These are phyloP conservation scores for Saccharomyces hybrid DNA, from an alignment of 1,139 yeast species.

Conservation along the genomic window DNA sequence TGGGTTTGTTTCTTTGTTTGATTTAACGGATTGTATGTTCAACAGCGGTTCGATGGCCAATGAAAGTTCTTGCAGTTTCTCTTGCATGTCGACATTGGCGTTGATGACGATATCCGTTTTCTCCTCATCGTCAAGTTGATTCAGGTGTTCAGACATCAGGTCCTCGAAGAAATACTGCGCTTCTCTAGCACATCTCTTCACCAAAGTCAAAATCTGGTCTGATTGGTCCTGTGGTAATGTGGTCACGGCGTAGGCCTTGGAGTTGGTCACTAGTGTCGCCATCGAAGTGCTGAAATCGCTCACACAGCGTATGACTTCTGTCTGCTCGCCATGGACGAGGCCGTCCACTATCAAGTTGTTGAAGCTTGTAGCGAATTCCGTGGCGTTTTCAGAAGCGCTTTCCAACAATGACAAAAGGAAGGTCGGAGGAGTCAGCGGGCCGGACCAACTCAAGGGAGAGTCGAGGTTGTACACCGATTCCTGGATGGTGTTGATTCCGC, in stretches of 20 bases:
- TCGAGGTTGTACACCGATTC: slow-evolving; percentile 65
- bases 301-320: slow-evolving; percentile 58
- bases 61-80: slow-evolving; percentile 53
- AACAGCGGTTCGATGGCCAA: slow-evolving; percentile 22
- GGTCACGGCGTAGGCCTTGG: slow-evolving; percentile 31
- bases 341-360: slow-evolving; percentile 76
- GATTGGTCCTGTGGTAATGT: slow-evolving; percentile 15
- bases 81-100: slow-evolving; percentile 68
- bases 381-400: slow-evolving; percentile 61
- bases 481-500: slow-evolving; percentile 67
- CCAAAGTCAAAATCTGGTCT: slow-evolving; percentile 42
- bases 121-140: slow-evolving; percentile 45
- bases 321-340: slow-evolving; percentile 53
- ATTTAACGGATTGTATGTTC: slow-evolving; percentile 12
- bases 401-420: slow-evolving; percentile 56
- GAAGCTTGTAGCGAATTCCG: slow-evolving; percentile 75
- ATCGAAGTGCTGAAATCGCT: slow-evolving; percentile 61
- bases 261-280: slow-evolving; percentile 41
- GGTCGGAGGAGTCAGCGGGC: slow-evolving; percentile 68
- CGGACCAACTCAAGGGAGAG: slow-evolving; percentile 80
- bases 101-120: slow-evolving; percentile 71
- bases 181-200: slow-evolving; percentile 53
- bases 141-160: slow-evolving; percentile 48
- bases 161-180: slow-evolving; percentile 58
- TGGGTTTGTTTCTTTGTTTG: slow-evolving; percentile 44